These are phyloP conservation scores for Trichoderma sp. DNA, from an alignment of 2,329 filamentous ascomycete species.

Conservation along the genomic window DNA sequence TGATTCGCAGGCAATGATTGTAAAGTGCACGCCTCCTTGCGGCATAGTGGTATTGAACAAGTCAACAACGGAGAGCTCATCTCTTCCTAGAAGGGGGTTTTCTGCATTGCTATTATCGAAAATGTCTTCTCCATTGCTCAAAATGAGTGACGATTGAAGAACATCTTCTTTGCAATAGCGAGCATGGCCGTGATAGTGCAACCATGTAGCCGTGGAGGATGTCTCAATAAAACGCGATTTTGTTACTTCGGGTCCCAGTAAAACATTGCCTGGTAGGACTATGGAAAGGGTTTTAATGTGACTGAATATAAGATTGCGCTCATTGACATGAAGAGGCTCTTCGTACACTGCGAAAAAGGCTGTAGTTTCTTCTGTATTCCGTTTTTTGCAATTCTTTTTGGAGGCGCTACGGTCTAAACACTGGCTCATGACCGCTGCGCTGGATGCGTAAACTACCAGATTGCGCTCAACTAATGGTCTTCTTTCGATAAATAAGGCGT, in stretches of 20 bases:
- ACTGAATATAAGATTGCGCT: not conserved
- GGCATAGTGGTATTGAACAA: not conserved
- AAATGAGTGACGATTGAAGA: not conserved
- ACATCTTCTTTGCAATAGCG: not conserved
- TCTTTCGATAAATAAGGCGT: not conserved
- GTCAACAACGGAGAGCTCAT: not conserved
- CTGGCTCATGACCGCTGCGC: not conserved
- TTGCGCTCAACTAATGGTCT: not conserved
- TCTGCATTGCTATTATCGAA: not conserved
- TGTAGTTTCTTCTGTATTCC: not conserved
- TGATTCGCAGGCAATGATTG: not conserved
- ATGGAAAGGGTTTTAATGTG: not conserved
- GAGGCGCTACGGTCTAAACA: not conserved
- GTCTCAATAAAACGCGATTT: not conserved
- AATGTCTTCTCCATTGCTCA: not conserved
- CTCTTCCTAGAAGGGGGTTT: not conserved
- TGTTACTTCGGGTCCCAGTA: not conserved
- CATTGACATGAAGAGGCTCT: not conserved
- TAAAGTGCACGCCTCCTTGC: not conserved
- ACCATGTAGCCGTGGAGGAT: not conserved
- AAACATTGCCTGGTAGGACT: not conserved
- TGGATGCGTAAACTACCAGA: not conserved
- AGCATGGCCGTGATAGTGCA: not conserved
- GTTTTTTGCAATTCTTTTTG: not conserved
- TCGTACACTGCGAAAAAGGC: not conserved